Evolutionary conservation across 352 stramenopile genomes (phyloP).

Genomic region (Paralagenidium karlingii): DNA sequence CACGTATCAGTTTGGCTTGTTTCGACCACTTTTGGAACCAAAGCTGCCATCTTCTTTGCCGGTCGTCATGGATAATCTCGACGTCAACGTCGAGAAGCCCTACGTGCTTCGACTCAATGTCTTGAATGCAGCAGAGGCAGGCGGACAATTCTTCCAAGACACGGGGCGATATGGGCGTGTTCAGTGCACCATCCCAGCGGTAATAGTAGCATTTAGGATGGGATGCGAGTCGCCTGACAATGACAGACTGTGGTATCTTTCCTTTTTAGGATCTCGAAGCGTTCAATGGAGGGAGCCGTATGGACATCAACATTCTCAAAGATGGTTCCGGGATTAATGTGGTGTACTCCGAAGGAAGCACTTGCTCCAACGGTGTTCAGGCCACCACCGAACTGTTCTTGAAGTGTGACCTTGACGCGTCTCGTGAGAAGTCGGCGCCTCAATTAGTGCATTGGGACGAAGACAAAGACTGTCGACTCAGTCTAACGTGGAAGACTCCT

Average conservation of each 20-base stretch:
- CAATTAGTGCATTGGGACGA: too few relatives aligned
- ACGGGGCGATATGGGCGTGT: constrained; percentile 53
- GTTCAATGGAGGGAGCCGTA: constrained; percentile 39
- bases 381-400: constrained; percentile 54
- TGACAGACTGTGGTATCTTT: too few relatives aligned
- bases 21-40: too few relatives aligned
- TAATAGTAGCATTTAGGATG: constrained; percentile 15
- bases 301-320: constrained; percentile 37
- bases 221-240: too few relatives aligned
- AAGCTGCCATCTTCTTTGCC: too few relatives aligned
- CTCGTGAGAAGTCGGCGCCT: too few relatives aligned
- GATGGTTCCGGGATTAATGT: constrained; percentile 51
- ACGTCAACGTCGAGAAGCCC: constrained; percentile 26
- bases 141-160: constrained; percentile 51
- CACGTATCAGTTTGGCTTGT: constrained; percentile 18
- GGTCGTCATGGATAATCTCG: constrained; percentile 40
- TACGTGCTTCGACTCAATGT: constrained; percentile 46
- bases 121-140: constrained; percentile 44
- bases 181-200: constrained; percentile 51
- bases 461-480: constrained; percentile 40
- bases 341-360: constrained; percentile 30
- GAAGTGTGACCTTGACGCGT: constrained; percentile 18
- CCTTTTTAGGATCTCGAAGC: constrained; percentile 60
- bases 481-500: constrained; percentile 50
- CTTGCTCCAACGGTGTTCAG: constrained; percentile 28